Conservation (phyloP, 2,329 filamentous ascomycete genomes). For the Pyrenophora seminiperda region DNA sequence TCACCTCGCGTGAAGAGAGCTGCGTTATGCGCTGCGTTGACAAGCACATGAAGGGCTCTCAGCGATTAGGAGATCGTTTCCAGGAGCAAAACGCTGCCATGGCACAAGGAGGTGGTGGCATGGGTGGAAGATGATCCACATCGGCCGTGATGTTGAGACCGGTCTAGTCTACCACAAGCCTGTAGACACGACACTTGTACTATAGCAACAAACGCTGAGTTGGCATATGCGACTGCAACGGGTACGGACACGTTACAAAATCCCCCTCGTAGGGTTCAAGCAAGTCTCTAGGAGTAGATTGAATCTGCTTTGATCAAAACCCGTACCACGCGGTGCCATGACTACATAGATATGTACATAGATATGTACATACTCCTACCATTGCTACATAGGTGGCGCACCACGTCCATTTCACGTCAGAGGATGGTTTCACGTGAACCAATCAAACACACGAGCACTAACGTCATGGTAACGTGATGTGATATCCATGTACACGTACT, state of each 20-base stretch:
- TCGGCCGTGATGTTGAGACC: too few relatives aligned
- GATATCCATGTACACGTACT: too few relatives aligned
- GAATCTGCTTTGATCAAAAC: background rate
- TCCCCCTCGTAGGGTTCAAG: slow-evolving; percentile 3
- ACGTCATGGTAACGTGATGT: too few relatives aligned
- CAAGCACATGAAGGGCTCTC: slow-evolving; percentile 91
- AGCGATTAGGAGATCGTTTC: slow-evolving; percentile 91
- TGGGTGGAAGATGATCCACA: slow-evolving; percentile 50
- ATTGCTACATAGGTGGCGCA: slow-evolving; percentile 6
- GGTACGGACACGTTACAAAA: slow-evolving; percentile 5
- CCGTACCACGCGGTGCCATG: too few relatives aligned
- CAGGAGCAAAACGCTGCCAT: slow-evolving; percentile 72
- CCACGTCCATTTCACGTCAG: background rate
- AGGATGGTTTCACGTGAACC: background rate
- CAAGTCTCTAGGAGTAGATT: too few relatives aligned
- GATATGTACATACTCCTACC: background rate
- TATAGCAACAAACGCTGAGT: slow-evolving; percentile 15
- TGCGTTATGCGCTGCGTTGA: slow-evolving; percentile 95
- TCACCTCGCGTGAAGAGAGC: slow-evolving; percentile 83
- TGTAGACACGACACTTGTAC: slow-evolving; percentile 14
- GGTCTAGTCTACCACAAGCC: too few relatives aligned
- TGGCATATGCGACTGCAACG: slow-evolving; percentile 6
- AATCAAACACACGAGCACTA: background rate
- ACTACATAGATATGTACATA: too few relatives aligned
- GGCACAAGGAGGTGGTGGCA: slow-evolving; percentile 63